Percentiles rank a stretch among this genome's conserved stretches.
phyloP scores from a whole-genome alignment of 176 grass and related monocot genomes.

The Pharus latifolius region DNA sequence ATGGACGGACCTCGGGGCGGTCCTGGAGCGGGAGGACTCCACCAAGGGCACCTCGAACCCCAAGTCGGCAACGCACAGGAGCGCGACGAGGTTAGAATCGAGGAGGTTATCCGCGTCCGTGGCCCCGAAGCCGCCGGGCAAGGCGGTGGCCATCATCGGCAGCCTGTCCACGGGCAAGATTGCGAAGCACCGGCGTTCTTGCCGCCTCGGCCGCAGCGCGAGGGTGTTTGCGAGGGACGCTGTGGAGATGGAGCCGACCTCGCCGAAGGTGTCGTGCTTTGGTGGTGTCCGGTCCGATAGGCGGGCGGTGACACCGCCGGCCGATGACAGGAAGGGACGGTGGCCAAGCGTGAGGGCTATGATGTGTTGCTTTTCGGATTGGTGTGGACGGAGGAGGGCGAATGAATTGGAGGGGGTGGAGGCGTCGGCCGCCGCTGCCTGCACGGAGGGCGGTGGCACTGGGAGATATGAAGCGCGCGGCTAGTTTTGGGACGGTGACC shows the following conservation, averaged over 20 bases:
- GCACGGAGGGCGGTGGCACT: too few relatives aligned
- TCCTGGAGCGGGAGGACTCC: conserved; percentile 31
- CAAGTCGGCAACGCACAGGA: conserved; percentile 13
- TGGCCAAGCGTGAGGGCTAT: background rate
- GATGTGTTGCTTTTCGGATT: background rate
- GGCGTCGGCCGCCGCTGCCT: too few relatives aligned
- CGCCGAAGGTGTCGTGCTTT: conserved; percentile 38
- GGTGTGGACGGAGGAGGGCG: background rate
- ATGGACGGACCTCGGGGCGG: conserved; percentile 8
- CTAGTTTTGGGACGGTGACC: too few relatives aligned
- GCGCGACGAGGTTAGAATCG: background rate
- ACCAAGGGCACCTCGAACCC: conserved; percentile 36
- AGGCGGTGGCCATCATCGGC: conserved; percentile 1
- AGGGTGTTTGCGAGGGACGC: conserved; percentile 18
- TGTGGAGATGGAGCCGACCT: background rate
- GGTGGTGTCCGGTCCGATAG: background rate
- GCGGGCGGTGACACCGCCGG: background rate
- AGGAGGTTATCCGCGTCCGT: too few relatives aligned
- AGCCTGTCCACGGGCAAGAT: background rate
- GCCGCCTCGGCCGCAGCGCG: background rate
- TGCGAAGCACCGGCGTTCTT: background rate
- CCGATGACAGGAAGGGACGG: background rate
- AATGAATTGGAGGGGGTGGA: too few relatives aligned
- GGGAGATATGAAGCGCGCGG: too few relatives aligned
- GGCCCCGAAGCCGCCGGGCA: background rate